Evolutionary conservation across 1,139 yeast genomes (phyloP).

Genomic region (Debaryomycetaceae sp.): DNA sequence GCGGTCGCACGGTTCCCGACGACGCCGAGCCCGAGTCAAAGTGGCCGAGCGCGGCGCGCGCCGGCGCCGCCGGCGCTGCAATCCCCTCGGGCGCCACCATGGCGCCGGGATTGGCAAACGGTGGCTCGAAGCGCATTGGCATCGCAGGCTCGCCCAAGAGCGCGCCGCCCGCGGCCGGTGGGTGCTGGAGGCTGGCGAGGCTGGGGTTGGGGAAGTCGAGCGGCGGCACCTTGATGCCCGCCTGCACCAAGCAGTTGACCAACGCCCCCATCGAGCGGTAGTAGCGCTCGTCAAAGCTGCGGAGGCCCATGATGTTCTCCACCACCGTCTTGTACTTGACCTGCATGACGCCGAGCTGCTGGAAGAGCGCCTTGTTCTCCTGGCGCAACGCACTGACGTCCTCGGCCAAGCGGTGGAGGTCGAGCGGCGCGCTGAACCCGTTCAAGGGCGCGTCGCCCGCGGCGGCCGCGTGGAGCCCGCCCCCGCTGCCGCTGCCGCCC

Average conservation of each 20-base stretch:
- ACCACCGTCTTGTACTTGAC: constrained; percentile 62
- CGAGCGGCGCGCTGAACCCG: constrained; percentile 7
- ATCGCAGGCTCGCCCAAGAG: constrained; percentile 1
- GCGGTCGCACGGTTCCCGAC: constrained; percentile 13
- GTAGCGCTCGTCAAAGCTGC: constrained; percentile 53
- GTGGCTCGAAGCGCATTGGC: too few relatives aligned
- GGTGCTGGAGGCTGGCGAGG: constrained; percentile 19
- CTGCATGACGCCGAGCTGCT: constrained; percentile 44
- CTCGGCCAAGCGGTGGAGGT: constrained; percentile 29
- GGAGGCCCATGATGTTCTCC: constrained; percentile 54
- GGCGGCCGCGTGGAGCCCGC: constrained; percentile 1
- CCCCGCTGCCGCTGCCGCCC: constrained; percentile 5
- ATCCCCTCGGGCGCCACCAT: too few relatives aligned
- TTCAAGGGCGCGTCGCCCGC: constrained; percentile 6
- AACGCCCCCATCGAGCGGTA: constrained; percentile 48
- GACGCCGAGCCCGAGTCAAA: constrained; percentile 10
- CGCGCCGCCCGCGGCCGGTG: too few relatives aligned
- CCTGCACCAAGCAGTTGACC: constrained; percentile 44
- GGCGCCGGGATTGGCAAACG: too few relatives aligned
- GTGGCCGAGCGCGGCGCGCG: constrained; percentile 8
- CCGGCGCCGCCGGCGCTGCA: constrained; percentile 7
- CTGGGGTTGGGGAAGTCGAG: constrained; percentile 49
- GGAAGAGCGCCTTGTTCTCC: constrained; percentile 37
- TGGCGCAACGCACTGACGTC: constrained; percentile 37
- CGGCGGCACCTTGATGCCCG: constrained; percentile 67